These are phyloP conservation scores for Erodium texanum DNA, from an alignment of 441 rosid species.

Conservation along the genomic window DNA sequence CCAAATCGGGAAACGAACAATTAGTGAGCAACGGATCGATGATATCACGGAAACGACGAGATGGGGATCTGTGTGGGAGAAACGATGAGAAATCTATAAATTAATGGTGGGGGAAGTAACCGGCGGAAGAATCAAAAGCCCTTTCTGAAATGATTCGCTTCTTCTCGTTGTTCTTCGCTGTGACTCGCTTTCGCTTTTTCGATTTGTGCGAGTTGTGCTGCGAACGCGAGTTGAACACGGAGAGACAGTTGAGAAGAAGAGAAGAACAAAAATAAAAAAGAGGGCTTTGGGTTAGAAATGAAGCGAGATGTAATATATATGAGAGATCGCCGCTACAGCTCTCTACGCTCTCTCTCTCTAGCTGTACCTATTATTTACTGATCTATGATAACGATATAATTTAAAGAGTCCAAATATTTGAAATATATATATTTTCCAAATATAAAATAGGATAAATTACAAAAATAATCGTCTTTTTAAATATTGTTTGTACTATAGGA, in stretches of 20 bases:
- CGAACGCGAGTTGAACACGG: slow-evolving; percentile 68
- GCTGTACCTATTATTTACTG: background rate
- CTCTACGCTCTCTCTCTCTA: background rate
- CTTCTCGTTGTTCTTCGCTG: background rate
- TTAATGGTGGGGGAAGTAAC: no score
- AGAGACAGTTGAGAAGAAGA: slow-evolving; percentile 35
- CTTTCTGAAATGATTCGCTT: background rate
- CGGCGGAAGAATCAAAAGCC: background rate
- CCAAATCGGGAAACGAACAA: background rate
- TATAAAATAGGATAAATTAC: no score
- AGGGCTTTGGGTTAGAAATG: background rate
- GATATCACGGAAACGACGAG: background rate
- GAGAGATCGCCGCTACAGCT: background rate
- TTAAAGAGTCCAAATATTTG: no score
- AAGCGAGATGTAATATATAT: background rate
- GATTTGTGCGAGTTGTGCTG: slow-evolving; percentile 19
- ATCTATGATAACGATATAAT: background rate
- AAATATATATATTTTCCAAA: no score
- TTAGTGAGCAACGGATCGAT: background rate
- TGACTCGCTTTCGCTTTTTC: slow-evolving; percentile 8
- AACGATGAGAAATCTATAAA: background rate
- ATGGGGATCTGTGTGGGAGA: background rate
- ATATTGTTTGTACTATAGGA: no score
- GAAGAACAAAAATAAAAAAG: background rate
- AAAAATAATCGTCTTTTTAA: no score